Evolutionary conservation across 2,329 filamentous ascomycete species (phyloP).

Genomic region (Fusarium nisikadoi): DNA sequence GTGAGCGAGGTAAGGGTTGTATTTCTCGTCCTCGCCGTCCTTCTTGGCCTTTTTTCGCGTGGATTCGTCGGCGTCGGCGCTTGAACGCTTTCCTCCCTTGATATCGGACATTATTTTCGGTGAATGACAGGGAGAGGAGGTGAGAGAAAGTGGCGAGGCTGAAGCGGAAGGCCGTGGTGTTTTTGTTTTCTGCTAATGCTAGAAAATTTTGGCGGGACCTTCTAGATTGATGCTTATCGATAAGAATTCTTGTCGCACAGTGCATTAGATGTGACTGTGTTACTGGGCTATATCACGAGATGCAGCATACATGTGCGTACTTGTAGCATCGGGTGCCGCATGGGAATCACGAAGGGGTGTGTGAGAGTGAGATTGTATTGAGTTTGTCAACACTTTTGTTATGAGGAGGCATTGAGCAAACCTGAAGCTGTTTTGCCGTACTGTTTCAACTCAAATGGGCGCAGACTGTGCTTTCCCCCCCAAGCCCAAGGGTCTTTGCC

Average conservation of each 20-base stretch:
- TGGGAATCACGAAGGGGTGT: not conserved
- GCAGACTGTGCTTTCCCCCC: slow-evolving; percentile 36
- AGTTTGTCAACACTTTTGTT: not conserved
- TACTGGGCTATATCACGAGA: not conserved
- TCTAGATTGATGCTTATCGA: slow-evolving; percentile 46
- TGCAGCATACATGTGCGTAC: not conserved
- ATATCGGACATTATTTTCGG: slow-evolving; percentile 53
- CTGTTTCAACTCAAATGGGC: not conserved
- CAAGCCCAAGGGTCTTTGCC: slow-evolving; percentile 25
- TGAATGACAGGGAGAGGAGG: not conserved
- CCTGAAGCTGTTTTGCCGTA: not conserved
- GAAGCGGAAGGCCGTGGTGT: slow-evolving; percentile 29
- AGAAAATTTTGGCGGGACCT: slow-evolving; percentile 47
- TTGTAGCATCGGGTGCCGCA: not conserved
- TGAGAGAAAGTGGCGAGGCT: slow-evolving; percentile 40
- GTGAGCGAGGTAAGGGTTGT: slow-evolving; percentile 93
- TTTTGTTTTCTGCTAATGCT: slow-evolving; percentile 33
- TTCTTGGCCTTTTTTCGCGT: slow-evolving; percentile 58
- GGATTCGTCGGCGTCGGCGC: slow-evolving; percentile 55
- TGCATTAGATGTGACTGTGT: not conserved
- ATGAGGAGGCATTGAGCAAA: not conserved
- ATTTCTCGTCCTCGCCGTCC: slow-evolving; percentile 47
- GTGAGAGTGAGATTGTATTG: not conserved
- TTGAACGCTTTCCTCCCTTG: slow-evolving; percentile 56
- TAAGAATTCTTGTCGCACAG: slow-evolving; percentile 42